Percentiles rank a stretch among this genome's conserved stretches.
Conservation (phyloP, 169 alveolate genomes). For the Eimeria maxima region DNA sequence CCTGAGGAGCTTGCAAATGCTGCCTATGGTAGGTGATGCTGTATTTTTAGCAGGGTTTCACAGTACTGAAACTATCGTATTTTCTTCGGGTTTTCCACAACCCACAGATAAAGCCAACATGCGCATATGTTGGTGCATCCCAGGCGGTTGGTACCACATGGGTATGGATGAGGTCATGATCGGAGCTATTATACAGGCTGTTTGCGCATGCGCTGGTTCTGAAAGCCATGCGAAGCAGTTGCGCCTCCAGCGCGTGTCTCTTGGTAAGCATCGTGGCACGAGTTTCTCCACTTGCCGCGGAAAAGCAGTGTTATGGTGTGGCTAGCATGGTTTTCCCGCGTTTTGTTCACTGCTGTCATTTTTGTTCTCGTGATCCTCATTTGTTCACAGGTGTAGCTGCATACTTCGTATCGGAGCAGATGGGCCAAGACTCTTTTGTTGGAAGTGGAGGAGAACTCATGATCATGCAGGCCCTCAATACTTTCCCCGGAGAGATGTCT, state of each 20-base stretch:
- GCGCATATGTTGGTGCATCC: neutral
- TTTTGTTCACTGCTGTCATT: neutral
- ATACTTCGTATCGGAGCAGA: conserved; percentile 87
- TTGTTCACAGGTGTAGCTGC: conserved; percentile 82
- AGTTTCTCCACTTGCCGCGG: neutral
- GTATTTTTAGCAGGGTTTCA: neutral
- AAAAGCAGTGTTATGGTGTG: neutral
- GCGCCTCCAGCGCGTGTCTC: conserved; percentile 88
- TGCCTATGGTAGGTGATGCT: conserved; percentile 57
- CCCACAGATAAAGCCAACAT: neutral
- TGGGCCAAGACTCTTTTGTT: conserved; percentile 87
- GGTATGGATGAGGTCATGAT: conserved; percentile 86
- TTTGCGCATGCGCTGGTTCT: conserved; percentile 85
- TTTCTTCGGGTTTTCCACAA: neutral
- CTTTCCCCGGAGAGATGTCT: conserved; percentile 85
- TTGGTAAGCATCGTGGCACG: conserved; percentile 66
- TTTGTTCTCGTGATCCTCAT: neutral
- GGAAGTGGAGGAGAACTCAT: conserved; percentile 85
- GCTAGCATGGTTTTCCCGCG: neutral
- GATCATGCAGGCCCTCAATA: conserved; percentile 84
- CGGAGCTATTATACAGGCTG: conserved; percentile 84
- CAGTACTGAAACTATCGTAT: neutral
- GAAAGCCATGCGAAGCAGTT: conserved; percentile 88
- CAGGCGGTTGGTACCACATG: conserved; percentile 85
- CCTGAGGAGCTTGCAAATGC: conserved; percentile 82